A percentile compares a stretch with the other conserved stretches of the same genome.
Evolutionary conservation across 176 grass and related monocot species (phyloP).

Genomic region (Carex pumila): DNA sequence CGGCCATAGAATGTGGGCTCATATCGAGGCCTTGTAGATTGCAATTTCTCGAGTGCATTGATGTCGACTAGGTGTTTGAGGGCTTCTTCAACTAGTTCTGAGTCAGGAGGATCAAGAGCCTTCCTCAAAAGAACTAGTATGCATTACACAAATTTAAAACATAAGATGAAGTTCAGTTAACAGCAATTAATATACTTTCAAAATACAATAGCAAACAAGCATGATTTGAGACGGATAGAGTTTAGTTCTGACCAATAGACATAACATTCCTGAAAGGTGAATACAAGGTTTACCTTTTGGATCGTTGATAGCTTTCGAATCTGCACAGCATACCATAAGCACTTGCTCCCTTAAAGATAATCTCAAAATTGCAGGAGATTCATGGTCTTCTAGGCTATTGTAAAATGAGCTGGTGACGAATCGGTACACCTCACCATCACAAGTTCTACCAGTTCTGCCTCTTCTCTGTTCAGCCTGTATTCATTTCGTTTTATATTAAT

Average conservation of each 20-base stretch:
- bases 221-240: not conserved
- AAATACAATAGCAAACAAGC: not conserved
- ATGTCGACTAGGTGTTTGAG: slow-evolving; percentile 59
- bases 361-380: slow-evolving; percentile 81
- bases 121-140: slow-evolving; percentile 56
- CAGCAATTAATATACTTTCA: not conserved
- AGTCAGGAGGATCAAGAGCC: slow-evolving; percentile 63
- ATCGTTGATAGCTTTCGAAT: slow-evolving; percentile 73
- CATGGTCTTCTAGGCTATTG: slow-evolving; percentile 65
- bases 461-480: slow-evolving; percentile 78
- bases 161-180: not conserved
- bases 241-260: slow-evolving; percentile 20
- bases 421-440: slow-evolving; percentile 73
- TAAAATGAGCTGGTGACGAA: slow-evolving; percentile 68
- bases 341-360: slow-evolving; percentile 84
- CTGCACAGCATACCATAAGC: slow-evolving; percentile 76
- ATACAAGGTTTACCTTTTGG: slow-evolving; percentile 53
- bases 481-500: not conserved
- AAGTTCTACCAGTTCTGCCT: slow-evolving; percentile 92
- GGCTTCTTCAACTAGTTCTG: slow-evolving; percentile 50
- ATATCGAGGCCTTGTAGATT: slow-evolving; percentile 41
- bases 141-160: slow-evolving; percentile 18
- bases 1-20: slow-evolving; percentile 73
- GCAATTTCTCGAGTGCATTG: slow-evolving; percentile 51
- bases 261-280: slow-evolving; percentile 19